Conservation (phyloP, 1,139 yeast genomes). For the Kodamaea suecica region DNA sequence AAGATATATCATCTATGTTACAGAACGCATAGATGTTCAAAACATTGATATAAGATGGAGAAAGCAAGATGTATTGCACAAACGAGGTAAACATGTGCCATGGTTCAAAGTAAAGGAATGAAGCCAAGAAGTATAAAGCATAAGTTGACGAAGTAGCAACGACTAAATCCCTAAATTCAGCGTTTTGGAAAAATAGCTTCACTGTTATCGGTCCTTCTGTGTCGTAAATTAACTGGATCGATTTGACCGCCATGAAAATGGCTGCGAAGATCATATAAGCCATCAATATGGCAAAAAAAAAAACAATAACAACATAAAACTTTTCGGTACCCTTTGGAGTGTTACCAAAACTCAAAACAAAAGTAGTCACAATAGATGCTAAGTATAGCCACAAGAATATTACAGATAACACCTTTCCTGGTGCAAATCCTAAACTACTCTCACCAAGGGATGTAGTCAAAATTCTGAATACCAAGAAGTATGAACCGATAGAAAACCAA, state of each 20-base stretch:
- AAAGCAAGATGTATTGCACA: slow-evolving; percentile 42
- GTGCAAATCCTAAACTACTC: slow-evolving; percentile 51
- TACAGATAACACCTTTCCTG: slow-evolving; percentile 76
- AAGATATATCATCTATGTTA: slow-evolving; percentile 49
- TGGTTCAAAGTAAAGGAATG: slow-evolving; percentile 48
- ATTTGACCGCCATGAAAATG: slow-evolving; percentile 46
- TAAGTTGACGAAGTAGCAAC: slow-evolving; percentile 48
- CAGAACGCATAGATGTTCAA: slow-evolving; percentile 50
- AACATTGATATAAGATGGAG: slow-evolving; percentile 48
- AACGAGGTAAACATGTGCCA: slow-evolving; percentile 54
- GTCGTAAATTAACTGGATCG: slow-evolving; percentile 36
- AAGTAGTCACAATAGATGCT: slow-evolving; percentile 85
- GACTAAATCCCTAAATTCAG: slow-evolving; percentile 46
- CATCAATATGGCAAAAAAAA: slow-evolving; percentile 90
- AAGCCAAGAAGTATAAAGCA: slow-evolving; percentile 45
- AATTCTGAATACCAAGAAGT: slow-evolving; percentile 76
- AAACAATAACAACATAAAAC: slow-evolving; percentile 78
- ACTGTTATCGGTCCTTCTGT: slow-evolving; percentile 34
- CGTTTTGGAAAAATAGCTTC: slow-evolving; percentile 37
- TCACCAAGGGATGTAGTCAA: slow-evolving; percentile 68
- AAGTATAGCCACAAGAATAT: slow-evolving; percentile 86
- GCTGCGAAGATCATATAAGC: slow-evolving; percentile 78
- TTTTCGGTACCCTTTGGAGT: slow-evolving; percentile 88
- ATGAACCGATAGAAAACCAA: slow-evolving; percentile 82
- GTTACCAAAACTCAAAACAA: slow-evolving; percentile 89